A percentile compares a stretch with the other conserved stretches of the same genome.
These are phyloP conservation scores for Phyllosticta citrichinensis DNA, from an alignment of 2,329 filamentous ascomycete genomes.

Conservation along the genomic window DNA sequence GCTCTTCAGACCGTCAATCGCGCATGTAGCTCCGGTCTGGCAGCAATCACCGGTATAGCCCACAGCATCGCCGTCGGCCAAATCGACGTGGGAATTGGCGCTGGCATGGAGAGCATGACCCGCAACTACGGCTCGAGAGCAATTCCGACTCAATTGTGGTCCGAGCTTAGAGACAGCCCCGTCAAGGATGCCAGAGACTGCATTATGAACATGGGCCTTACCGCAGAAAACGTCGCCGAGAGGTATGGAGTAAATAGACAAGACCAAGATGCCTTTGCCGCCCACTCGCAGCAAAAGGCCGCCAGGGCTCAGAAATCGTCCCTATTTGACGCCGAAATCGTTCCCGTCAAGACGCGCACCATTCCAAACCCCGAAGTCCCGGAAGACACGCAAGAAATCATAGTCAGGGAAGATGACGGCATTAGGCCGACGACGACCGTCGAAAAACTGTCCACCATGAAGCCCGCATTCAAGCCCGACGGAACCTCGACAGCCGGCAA, in stretches of 20 bases:
- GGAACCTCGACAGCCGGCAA: conserved; percentile 82
- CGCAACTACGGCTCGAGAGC: conserved; percentile 75
- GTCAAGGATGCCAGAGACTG: conserved; percentile 69
- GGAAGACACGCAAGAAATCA: conserved; percentile 46
- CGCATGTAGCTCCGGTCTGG: conserved; percentile 70
- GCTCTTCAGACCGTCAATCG: conserved; percentile 81
- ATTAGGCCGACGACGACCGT: conserved; percentile 58
- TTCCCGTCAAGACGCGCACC: conserved; percentile 64
- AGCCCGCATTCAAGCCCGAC: conserved; percentile 70
- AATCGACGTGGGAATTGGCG: conserved; percentile 66
- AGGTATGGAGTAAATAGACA: conserved; percentile 62
- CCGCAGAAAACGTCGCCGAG: conserved; percentile 76
- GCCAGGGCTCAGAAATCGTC: conserved; percentile 59
- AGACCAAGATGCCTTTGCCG: conserved; percentile 79
- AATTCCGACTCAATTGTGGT: conserved; percentile 78
- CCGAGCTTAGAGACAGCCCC: conserved; percentile 53
- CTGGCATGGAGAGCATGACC: conserved; percentile 95
- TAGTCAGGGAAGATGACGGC: conserved; percentile 71
- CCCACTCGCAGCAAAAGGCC: conserved; percentile 63
- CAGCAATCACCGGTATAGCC: conserved; percentile 64
- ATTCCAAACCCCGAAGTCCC: conserved; percentile 51
- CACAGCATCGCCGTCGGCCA: conserved; percentile 65
- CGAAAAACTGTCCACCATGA: conserved; percentile 67
- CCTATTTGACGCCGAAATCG: conserved; percentile 67
- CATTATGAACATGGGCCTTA: conserved; percentile 90